phyloP scores from a whole-genome alignment of 805 yeast genomes.

The Spathaspora hagerdaliae region DNA sequence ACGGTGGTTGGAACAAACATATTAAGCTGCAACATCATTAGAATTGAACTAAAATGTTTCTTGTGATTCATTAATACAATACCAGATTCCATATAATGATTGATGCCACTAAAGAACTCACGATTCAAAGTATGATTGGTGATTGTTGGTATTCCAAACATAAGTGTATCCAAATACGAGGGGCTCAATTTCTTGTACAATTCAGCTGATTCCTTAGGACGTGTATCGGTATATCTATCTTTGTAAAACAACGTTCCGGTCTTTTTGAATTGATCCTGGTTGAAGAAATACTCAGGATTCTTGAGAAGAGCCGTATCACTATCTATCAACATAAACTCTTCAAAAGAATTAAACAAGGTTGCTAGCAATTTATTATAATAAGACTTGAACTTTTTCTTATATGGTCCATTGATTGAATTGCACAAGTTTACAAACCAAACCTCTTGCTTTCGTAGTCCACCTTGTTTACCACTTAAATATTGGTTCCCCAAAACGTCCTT shows the following conservation, averaged over 20 bases:
- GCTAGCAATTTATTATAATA: constrained; percentile 51
- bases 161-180: constrained; percentile 20
- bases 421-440: constrained; percentile 28
- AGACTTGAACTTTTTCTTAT: constrained; percentile 16
- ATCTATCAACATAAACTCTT: constrained; percentile 51
- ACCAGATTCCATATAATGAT: constrained; percentile 36
- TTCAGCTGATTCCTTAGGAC: constrained; percentile 19
- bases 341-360: constrained; percentile 52
- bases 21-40: constrained; percentile 26
- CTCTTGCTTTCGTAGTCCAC: constrained; percentile 31
- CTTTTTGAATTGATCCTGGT: constrained; percentile 22
- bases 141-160: constrained; percentile 33
- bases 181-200: constrained; percentile 27
- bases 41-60: constrained; percentile 21
- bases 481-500: constrained; percentile 14
- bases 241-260: constrained; percentile 33
- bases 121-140: constrained; percentile 26
- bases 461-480: constrained; percentile 9
- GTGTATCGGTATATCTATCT: constrained; percentile 25
- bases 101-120: constrained; percentile 32
- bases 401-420: constrained; percentile 21
- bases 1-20: constrained; percentile 20
- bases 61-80: constrained; percentile 22
- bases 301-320: constrained; percentile 44
- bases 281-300: constrained; percentile 25